A percentile compares a stretch with the other conserved stretches of the same genome.
Evolutionary conservation across 2,329 filamentous ascomycete species (phyloP).

Genomic region (Alternaria gaisen): DNA sequence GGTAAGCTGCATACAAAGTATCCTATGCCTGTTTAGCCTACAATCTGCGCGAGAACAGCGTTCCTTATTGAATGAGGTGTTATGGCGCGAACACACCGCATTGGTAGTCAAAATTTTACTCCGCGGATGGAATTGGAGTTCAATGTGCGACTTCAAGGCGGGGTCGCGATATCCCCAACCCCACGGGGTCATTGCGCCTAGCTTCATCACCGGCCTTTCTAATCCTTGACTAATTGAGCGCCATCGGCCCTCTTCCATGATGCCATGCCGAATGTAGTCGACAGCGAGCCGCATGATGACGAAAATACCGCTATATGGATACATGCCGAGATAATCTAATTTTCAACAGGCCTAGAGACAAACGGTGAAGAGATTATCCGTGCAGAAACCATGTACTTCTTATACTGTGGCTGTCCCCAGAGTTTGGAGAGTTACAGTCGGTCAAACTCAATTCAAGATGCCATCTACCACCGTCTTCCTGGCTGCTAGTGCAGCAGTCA

Average conservation of each 20-base stretch:
- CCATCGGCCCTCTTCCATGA: neutral
- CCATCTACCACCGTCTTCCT: constrained; percentile 10
- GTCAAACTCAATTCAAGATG: constrained; percentile 4
- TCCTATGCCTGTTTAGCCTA: neutral
- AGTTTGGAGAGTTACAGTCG: neutral
- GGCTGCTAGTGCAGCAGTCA: constrained; percentile 10
- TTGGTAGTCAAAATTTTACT: neutral
- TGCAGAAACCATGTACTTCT: constrained; percentile 1
- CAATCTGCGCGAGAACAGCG: neutral
- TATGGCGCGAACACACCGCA: neutral
- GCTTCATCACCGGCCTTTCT: constrained; percentile 1
- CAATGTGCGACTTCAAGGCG: neutral
- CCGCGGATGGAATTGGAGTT: neutral
- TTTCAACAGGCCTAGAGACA: neutral
- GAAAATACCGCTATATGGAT: constrained; percentile 2
- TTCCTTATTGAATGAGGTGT: neutral
- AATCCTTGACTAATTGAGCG: constrained; percentile 2
- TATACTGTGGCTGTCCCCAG: neutral
- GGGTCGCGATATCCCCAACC: constrained; percentile 1
- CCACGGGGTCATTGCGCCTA: constrained; percentile 13
- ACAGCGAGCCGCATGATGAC: constrained; percentile 3
- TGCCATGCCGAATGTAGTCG: neutral
- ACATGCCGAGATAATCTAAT: constrained; percentile 6
- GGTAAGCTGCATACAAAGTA: constrained; percentile 3
- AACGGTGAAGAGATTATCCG: constrained; percentile 6